Percentiles rank a stretch among this genome's conserved stretches.
Conservation (phyloP, 148 eudicot species). For the Persicaria maculosa region DNA sequence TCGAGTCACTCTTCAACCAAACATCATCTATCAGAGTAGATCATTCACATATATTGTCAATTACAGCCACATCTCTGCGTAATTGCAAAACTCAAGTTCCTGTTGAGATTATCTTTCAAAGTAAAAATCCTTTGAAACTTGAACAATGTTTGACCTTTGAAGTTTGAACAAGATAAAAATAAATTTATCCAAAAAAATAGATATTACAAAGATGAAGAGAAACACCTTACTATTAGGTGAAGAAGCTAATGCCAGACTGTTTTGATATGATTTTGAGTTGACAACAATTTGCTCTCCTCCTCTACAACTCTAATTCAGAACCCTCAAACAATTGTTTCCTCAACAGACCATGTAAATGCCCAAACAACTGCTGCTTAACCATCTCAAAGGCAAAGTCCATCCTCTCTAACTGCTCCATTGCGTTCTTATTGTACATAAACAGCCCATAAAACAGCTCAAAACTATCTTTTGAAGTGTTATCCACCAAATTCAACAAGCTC, state of each 20-base stretch:
- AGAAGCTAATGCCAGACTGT: not conserved
- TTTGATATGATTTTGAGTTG: slow-evolving; percentile 5
- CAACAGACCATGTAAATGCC: slow-evolving; percentile 49
- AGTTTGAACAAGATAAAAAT: too few relatives aligned
- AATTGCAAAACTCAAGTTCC: too few relatives aligned
- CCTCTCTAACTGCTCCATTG: slow-evolving; percentile 66
- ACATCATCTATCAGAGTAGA: too few relatives aligned
- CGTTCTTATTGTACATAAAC: slow-evolving; percentile 74
- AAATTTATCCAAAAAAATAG: too few relatives aligned
- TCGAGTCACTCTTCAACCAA: not conserved
- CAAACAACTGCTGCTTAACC: slow-evolving; percentile 62
- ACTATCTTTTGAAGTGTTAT: slow-evolving; percentile 65
- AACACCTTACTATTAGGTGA: not conserved
- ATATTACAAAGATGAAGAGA: too few relatives aligned
- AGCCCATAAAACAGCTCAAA: slow-evolving; percentile 80
- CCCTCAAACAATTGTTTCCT: slow-evolving; percentile 50
- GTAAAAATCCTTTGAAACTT: not conserved
- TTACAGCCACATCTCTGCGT: too few relatives aligned
- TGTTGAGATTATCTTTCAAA: not conserved
- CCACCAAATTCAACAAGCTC: slow-evolving; percentile 74
- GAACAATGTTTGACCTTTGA: not conserved
- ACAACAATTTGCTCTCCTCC: slow-evolving; percentile 6
- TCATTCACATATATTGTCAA: too few relatives aligned
- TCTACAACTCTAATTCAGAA: not conserved
- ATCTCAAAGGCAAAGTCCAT: slow-evolving; percentile 66